Percentiles rank a stretch among this genome's conserved stretches.
Conservation (phyloP, 2,329 filamentous ascomycete genomes). For the Fusarium fujikuroi region DNA sequence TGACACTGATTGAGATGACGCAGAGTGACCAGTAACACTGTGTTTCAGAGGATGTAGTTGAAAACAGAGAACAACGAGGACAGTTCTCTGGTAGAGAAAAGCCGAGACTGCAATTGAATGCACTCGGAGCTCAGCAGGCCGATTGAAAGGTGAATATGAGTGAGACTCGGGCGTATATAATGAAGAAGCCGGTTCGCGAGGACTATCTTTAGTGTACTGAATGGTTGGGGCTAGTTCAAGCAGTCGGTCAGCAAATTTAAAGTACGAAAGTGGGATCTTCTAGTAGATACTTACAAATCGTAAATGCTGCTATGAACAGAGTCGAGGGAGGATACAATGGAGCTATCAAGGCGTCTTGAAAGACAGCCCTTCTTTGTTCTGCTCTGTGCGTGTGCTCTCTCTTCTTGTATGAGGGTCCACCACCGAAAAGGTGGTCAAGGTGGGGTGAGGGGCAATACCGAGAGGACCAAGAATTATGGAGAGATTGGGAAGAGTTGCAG, state of each 20-base stretch:
- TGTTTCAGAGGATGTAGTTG: not conserved
- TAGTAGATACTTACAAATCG: not conserved
- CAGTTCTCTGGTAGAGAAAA: constrained; percentile 8
- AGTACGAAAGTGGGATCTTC: not conserved
- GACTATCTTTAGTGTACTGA: not conserved
- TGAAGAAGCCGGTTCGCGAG: constrained; percentile 11
- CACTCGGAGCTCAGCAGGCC: not conserved
- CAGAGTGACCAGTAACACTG: constrained; percentile 3
- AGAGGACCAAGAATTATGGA: constrained; percentile 23
- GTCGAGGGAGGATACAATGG: not conserved
- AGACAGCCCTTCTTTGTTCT: constrained; percentile 36
- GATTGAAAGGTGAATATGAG: not conserved
- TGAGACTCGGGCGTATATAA: not conserved
- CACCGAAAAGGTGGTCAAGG: constrained; percentile 26
- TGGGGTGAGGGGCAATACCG: constrained; percentile 33
- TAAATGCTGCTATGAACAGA: not conserved
- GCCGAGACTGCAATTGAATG: not conserved
- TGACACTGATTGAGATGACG: constrained; percentile 24
- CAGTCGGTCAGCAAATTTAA: not conserved
- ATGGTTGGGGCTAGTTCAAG: not conserved
- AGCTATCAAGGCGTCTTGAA: constrained; percentile 14
- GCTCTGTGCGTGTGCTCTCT: constrained; percentile 16
- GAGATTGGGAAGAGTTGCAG: constrained; percentile 30
- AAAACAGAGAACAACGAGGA: not conserved
- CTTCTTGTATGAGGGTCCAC: constrained; percentile 34